Conservation (phyloP, 306 rosid genomes). For the Fagus crenata region DNA sequence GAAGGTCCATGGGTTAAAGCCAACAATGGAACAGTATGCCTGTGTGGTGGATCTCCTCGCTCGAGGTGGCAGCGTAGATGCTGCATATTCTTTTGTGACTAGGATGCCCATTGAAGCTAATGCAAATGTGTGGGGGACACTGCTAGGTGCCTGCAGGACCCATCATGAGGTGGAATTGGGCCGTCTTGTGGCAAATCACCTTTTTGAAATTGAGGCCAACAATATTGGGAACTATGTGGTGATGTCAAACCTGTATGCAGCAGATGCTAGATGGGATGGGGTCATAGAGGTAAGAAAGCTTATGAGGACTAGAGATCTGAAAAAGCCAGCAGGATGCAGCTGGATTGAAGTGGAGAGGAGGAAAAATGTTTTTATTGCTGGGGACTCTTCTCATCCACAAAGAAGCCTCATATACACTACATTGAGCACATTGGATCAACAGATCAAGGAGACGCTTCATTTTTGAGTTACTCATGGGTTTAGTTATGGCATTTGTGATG, state of each 20-base stretch:
- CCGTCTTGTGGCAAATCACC: constrained; percentile 51
- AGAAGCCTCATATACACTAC: constrained; percentile 58
- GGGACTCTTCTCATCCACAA: constrained; percentile 77
- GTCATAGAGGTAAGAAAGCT: constrained; percentile 66
- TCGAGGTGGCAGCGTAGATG: constrained; percentile 62
- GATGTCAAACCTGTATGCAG: constrained; percentile 78
- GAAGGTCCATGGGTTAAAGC: constrained; percentile 61
- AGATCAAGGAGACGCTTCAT: constrained; percentile 43
- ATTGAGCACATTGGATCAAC: constrained; percentile 43
- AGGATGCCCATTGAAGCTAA: constrained; percentile 63
- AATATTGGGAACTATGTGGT: constrained; percentile 77
- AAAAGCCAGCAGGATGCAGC: constrained; percentile 87
- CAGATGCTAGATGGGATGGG: constrained; percentile 79
- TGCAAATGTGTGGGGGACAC: constrained; percentile 79
- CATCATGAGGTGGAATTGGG: constrained; percentile 80
- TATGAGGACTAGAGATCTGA: constrained; percentile 65
- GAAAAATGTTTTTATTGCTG: constrained; percentile 62
- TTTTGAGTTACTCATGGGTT: constrained; percentile 17
- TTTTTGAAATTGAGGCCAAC: constrained; percentile 58
- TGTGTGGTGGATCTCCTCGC: constrained; percentile 84
- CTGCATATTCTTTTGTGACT: constrained; percentile 68
- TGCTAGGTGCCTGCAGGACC: constrained; percentile 77
- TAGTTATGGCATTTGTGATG: constrained; percentile 11
- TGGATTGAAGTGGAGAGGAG: constrained; percentile 84
- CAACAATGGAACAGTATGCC: constrained; percentile 82